phyloP scores from a whole-genome alignment of 805 yeast species.

The Yamadazyma tumulicola region DNA sequence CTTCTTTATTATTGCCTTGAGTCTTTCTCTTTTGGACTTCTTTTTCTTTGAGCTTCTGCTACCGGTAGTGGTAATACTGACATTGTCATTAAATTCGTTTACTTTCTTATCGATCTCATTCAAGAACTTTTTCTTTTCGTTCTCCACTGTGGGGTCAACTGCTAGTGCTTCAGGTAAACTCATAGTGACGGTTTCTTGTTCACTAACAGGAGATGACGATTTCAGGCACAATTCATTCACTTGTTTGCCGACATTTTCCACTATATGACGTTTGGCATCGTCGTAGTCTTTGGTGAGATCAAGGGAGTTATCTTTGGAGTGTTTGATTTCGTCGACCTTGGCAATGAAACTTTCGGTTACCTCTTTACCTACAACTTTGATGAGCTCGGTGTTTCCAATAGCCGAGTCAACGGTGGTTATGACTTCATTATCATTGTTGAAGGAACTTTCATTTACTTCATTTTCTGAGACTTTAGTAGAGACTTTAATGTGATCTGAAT shows the following conservation, averaged over 20 bases:
- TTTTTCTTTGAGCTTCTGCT: slow-evolving; percentile 3
- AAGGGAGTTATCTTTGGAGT: slow-evolving; percentile 15
- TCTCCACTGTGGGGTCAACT: slow-evolving; percentile 10
- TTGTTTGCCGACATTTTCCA: slow-evolving; percentile 28
- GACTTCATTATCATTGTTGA: too few species aligned
- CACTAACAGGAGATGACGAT: slow-evolving; percentile 15
- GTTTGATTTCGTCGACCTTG: slow-evolving; percentile 31
- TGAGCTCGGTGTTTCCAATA: slow-evolving; percentile 16
- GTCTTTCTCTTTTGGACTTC: slow-evolving; percentile 7
- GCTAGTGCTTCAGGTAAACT: slow-evolving; percentile 8
- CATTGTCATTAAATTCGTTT: slow-evolving; percentile 9
- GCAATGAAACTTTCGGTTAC: slow-evolving; percentile 29
- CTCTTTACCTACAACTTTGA: slow-evolving; percentile 32
- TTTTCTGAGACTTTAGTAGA: background rate
- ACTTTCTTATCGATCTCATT: slow-evolving; percentile 28
- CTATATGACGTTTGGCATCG: slow-evolving; percentile 27
- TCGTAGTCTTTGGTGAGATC: slow-evolving; percentile 14
- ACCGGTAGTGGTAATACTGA: background rate
- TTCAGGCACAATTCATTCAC: slow-evolving; percentile 20
- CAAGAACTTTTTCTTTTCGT: slow-evolving; percentile 22
- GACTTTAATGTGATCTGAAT: background rate
- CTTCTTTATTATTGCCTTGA: slow-evolving; percentile 7
- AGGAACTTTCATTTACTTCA: background rate
- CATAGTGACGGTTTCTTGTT: slow-evolving; percentile 1
- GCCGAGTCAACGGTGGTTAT: too few species aligned